phyloP scores from a whole-genome alignment of 106 monocot genomes.

The Allium fistulosum region DNA sequence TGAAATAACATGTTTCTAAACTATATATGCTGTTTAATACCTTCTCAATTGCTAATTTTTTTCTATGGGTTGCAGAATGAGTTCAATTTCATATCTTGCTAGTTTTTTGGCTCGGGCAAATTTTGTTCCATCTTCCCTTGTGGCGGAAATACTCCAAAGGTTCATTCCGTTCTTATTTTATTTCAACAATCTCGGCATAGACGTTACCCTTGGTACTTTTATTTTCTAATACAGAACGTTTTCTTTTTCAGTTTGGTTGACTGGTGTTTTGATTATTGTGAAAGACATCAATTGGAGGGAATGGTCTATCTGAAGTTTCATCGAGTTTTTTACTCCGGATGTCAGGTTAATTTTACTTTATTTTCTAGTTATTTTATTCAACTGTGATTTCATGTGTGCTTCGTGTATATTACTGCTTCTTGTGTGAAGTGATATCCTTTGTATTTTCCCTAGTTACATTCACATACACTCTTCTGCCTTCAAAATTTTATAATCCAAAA shows the following conservation, averaged over 20 bases:
- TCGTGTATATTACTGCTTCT: too few species aligned
- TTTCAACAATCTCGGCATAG: too few species aligned
- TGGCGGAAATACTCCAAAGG: slow-evolving; percentile 56
- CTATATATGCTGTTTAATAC: too few species aligned
- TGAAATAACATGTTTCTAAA: too few species aligned
- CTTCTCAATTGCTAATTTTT: neutral
- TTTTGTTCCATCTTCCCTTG: slow-evolving; percentile 54
- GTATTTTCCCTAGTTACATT: too few species aligned
- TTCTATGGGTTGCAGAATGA: slow-evolving; percentile 18
- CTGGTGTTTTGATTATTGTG: slow-evolving; percentile 81
- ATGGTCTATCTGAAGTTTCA: slow-evolving; percentile 26
- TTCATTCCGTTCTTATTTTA: neutral
- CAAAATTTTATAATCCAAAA: too few species aligned
- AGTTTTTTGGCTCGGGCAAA: slow-evolving; percentile 89
- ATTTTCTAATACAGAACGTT: slow-evolving; percentile 8
- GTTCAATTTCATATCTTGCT: slow-evolving; percentile 79
- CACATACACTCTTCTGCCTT: too few species aligned
- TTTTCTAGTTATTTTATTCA: too few species aligned
- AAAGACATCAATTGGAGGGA: slow-evolving; percentile 18
- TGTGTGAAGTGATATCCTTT: too few species aligned
- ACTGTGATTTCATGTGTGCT: too few species aligned
- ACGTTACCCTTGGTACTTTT: neutral
- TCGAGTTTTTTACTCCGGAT: slow-evolving; percentile 65
- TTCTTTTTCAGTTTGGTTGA: slow-evolving; percentile 50
- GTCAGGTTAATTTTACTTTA: slow-evolving; percentile 41